Base-by-base conservation (phyloP, 2,329 filamentous ascomycete genomes). In the Penicillium sp. region DNA sequence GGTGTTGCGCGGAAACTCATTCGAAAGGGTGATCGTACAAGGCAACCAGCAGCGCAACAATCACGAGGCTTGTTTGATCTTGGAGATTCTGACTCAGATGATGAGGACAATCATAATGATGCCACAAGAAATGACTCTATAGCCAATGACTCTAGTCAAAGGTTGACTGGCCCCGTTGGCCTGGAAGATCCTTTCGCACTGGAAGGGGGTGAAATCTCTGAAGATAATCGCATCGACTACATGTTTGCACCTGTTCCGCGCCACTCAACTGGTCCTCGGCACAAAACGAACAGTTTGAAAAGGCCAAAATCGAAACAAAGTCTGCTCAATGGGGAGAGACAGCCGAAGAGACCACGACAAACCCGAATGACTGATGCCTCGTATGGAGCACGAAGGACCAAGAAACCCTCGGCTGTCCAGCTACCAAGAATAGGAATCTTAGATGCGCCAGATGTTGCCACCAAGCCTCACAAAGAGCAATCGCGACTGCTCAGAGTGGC, bases 401-500 rank as follows among this genome's bases (percentile, higher is more conserved):
- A 57, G 53, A 67, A 62, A 59, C 61, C 37, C 49, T 61, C 62
- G 9, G 57, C 45, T 58, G 52, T 22, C 53, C 40, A 35, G 24
- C 43, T 62, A 26, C 70, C 72, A 7, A 68, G 61, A 42, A 62
- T 79, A 43, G 80, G 83, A 57, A 79, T 86, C 18, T 65, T 84
- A 7, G 83, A 86, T 71, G 73, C 74, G n/a, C 64, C 74, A 60
- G 64, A 72, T 67, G 61, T 76, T 57, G 57, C 66, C 29, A 57
- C 66, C 20, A 61, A 60, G 4, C 53, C 64, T 40, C 61, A 60
- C 32, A 55, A 62, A 55, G 61, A 75, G 8, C 72, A 77, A 37
- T 82, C 84, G 9, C 77, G 77, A 22, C 86, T 86, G 52, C 71
- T 87, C 6, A 77, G 78, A 50, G 66, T 87, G 55, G 84, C 84